These are phyloP conservation scores for Ascosphaera acerosa DNA, from an alignment of 2,329 filamentous ascomycete genomes.

Conservation along the genomic window DNA sequence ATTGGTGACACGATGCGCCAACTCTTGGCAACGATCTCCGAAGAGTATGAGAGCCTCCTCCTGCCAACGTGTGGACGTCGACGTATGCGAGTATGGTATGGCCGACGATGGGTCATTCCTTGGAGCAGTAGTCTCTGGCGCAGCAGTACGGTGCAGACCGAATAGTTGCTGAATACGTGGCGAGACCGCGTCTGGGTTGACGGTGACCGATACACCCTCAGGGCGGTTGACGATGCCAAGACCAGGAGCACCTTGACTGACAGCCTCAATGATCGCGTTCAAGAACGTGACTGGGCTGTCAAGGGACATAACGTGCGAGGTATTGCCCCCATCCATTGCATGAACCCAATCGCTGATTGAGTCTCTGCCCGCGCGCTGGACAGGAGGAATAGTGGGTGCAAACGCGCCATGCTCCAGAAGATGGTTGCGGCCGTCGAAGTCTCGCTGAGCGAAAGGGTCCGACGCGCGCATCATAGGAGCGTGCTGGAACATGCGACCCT, in stretches of 20 bases:
- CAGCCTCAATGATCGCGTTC: conserved; percentile 31
- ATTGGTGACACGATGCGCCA: conserved; percentile 39
- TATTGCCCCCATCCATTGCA: conserved; percentile 22
- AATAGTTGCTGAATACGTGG: conserved; percentile 28
- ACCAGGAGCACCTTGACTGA: conserved; percentile 20
- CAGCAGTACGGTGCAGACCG: conserved; percentile 10
- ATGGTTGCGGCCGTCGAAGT: background rate
- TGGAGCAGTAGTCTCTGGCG: conserved; percentile 10
- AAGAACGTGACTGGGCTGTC: conserved; percentile 30
- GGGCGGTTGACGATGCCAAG: conserved; percentile 20
- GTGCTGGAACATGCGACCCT: no score
- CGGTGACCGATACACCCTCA: conserved; percentile 28
- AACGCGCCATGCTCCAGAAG: background rate
- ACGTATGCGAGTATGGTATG: conserved; percentile 44
- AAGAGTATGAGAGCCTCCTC: conserved; percentile 80
- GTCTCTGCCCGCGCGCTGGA: conserved; percentile 11
- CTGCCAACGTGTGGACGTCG: conserved; percentile 57
- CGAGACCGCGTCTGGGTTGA: conserved; percentile 26
- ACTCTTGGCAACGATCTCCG: conserved; percentile 40
- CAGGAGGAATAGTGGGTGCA: conserved; percentile 3
- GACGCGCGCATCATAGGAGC: no score
- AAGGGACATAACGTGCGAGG: conserved; percentile 20
- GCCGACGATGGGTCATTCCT: conserved; percentile 36
- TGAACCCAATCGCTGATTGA: conserved; percentile 28
- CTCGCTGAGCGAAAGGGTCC: no score